Base-by-base conservation (phyloP, 768 basidiomycete genomes). In the Lactarius tabidus region DNA sequence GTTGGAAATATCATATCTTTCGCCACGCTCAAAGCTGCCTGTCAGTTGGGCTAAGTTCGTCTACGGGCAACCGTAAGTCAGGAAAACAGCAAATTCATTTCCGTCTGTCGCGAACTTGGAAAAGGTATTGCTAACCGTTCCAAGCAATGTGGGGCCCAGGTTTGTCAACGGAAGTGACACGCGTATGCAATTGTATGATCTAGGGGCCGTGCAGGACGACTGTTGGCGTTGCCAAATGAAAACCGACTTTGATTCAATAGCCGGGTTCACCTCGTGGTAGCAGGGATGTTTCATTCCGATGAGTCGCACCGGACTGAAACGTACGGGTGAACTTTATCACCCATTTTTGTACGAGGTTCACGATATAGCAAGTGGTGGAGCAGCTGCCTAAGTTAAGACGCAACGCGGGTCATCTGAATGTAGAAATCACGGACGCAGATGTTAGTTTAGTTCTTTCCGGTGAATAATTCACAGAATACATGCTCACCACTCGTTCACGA, bases 171-270 rank as follows among this genome's bases (percentile, higher is more conserved):
- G 31, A 45, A 51, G 4, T n/a, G 26, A 43, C 57, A 36, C 38
- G 23, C 60, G 57, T 20, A 62, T 29, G 51, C 58, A 60, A 26
- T 62, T 23, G 8, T 66, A 62, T 18, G 57, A 66, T 9, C 51
- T 57, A 31, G 57, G 10, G 57, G 57, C 17, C 59, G 61, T 23
- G 38, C 9, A 15, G 60, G 39, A 14, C 48, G 56, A 12, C 43
- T 15, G 28, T 53, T 33, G n/a, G 57, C n/a, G 60, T 23, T 9
- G 65, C 65, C 57, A 66, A 23, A 39, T 62, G 56, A 52, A 58
- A 62, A 14, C 62, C 60, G n/a, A n/a, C 57, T 33, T 51, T 59
- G 57, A 26, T 58, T 6, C 15, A 33, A 33, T 36, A 10, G 10
- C 36, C 36, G 8, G 36, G 36, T 33, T 23, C 18, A 3, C 31